A percentile compares a stretch with the other conserved stretches of the same genome.
Conservation (phyloP, 768 basidiomycete genomes). For the Rubroboletus satanas region DNA sequence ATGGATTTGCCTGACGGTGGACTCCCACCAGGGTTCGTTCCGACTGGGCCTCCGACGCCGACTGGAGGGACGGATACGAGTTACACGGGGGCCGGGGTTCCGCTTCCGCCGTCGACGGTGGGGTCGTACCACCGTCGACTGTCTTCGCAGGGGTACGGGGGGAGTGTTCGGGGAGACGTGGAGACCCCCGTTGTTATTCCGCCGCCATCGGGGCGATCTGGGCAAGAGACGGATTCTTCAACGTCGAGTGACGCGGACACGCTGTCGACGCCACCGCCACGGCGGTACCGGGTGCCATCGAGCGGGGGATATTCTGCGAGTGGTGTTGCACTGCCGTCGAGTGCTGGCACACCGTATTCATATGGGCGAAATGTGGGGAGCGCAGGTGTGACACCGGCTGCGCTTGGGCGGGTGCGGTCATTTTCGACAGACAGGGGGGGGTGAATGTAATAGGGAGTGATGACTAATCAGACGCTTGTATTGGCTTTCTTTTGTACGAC, state of each 20-base stretch:
- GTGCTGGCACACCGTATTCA: conserved; percentile 20
- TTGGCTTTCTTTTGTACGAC: neutral
- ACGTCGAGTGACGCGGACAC: conserved; percentile 34
- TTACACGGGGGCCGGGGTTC: conserved; percentile 28
- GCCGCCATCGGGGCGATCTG: conserved; percentile 21
- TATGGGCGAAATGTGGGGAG: conserved; percentile 15
- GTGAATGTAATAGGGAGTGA: conserved; percentile 1
- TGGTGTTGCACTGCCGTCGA: conserved; percentile 13
- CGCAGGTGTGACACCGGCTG: conserved; percentile 24
- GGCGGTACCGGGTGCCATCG: conserved; percentile 22
- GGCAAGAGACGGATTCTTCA: conserved; percentile 24
- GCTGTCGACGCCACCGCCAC: conserved; percentile 31
- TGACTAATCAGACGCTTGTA: conserved; percentile 13
- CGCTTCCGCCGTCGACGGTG: conserved; percentile 30
- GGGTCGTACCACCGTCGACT: conserved; percentile 25
- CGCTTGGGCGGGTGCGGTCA: conserved; percentile 19
- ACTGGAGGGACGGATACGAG: conserved; percentile 11
- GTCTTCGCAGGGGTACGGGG: conserved; percentile 14
- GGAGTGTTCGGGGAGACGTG: neutral
- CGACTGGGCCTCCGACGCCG: conserved; percentile 22
- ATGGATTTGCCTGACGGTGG: conserved; percentile 26
- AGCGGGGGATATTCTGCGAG: conserved; percentile 13
- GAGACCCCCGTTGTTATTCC: conserved; percentile 27
- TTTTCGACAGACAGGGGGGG: conserved; percentile 15
- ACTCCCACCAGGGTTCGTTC: conserved; percentile 39